A percentile compares a stretch with the other conserved stretches of the same genome.
Conservation (phyloP, 352 stramenopile genomes). For the Phytophthora fragariaefolia region DNA sequence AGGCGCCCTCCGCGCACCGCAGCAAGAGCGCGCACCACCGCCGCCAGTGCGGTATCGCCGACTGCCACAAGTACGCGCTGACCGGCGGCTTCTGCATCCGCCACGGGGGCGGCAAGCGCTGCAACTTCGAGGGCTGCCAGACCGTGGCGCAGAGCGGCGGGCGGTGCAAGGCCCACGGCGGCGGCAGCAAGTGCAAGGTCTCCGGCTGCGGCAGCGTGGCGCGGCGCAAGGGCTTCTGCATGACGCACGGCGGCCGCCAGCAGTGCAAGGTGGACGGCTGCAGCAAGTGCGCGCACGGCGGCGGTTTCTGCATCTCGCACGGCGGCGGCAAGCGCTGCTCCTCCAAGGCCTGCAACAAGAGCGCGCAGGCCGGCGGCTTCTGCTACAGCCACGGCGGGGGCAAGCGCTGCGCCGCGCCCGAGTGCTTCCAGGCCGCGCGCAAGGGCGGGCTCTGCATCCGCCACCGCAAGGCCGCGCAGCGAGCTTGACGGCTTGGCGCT, state of each 20-base stretch:
- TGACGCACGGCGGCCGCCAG: conserved; percentile 73
- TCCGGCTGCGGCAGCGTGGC: conserved; percentile 64
- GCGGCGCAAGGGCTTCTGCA: conserved; percentile 74
- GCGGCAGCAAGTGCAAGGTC: conserved; percentile 82
- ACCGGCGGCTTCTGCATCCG: conserved; percentile 76
- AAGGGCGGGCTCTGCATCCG: conserved; percentile 84
- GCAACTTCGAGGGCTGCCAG: conserved; percentile 56
- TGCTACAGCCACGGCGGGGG: conserved; percentile 84
- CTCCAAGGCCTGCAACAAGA: conserved; percentile 62
- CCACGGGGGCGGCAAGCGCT: conserved; percentile 81
- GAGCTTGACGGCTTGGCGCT: conserved; percentile 5
- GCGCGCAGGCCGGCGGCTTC: conserved; percentile 74
- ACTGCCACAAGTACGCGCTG: conserved; percentile 73
- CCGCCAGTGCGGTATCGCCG: conserved; percentile 61
- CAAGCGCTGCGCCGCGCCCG: conserved; percentile 70
- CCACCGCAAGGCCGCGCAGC: conserved; percentile 54
- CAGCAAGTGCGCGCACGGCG: conserved; percentile 76
- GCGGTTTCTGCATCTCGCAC: conserved; percentile 77
- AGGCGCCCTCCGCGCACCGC: conserved; percentile 22
- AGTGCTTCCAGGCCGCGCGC: conserved; percentile 81
- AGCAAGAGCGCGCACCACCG: conserved; percentile 47
- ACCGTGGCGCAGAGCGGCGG: conserved; percentile 84
- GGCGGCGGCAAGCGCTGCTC: conserved; percentile 77
- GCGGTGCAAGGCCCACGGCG: conserved; percentile 84
- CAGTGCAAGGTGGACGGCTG: conserved; percentile 79